Evolutionary conservation across 306 rosid species (phyloP), one percentile per base, ranked within the genome.

Genomic region (Vicia sativa): DNA sequence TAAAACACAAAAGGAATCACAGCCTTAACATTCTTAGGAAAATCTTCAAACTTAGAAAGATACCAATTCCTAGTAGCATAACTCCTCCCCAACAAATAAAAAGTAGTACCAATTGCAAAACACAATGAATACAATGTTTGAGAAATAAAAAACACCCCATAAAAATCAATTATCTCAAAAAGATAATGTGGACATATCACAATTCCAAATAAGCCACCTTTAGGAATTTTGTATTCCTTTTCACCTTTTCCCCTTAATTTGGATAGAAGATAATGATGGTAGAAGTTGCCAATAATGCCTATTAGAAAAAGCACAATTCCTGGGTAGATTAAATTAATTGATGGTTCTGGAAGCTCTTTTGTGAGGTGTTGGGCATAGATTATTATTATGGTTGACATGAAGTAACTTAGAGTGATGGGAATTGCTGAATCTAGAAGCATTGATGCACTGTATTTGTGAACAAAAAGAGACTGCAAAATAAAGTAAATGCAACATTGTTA

Each of bases 181-280:
- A 92, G 83, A 75, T 87, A 92, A 42, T 92, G 92, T 2, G 96
- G 96, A 80, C 97, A 89, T 5, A 85, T 74, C 23, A 84, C 87
- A n/a, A 84, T 14, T 9, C 56, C 86, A 81, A 91, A 91, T 6
- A 91, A 73, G 15, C 96, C 97, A 69, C 95, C 95, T 37, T 74
- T 84, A 4, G 97, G 95, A 74, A 92, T 86, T 81, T 75, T 84
- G 58, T 92, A 92, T 23, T 84, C 87, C 52, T 72, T 84, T 11
- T 79, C 91, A 38, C 89, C 91, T 35, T 80, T 26, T 64, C 60
- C 71, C 70, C 96, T 86, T 54, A 89, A 71, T 21, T 73, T 67
- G 38, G 96, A 81, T 7, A 92, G 85, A 28, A 87, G 72, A 65
- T 2, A 78, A 71, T 92, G 98, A 78, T 92, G 98, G 72, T 90